phyloP scores from a whole-genome alignment of 106 monocot genomes.

The Dioscorea alata region DNA sequence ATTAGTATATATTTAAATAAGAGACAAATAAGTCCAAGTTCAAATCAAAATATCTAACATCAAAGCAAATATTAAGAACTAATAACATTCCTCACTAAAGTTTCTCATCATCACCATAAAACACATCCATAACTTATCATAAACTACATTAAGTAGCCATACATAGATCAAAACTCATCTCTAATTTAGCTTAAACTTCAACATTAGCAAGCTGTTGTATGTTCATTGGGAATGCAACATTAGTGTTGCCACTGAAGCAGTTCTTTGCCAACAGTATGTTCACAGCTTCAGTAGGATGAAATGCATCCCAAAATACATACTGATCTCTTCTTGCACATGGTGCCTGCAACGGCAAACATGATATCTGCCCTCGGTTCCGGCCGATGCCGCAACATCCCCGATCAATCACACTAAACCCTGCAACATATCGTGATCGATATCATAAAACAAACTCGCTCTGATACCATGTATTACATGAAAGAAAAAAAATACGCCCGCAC shows the following conservation, averaged over 20 bases:
- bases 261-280: conserved; percentile 47
- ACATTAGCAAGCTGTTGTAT: conserved; percentile 49
- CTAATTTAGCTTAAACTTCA: too few species aligned
- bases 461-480: too few species aligned
- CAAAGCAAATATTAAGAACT: too few species aligned
- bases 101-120: too few species aligned
- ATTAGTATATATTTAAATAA: too few species aligned
- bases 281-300: conserved; percentile 73
- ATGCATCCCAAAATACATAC: conserved; percentile 91
- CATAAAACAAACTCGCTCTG: neutral
- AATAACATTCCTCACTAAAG: too few species aligned
- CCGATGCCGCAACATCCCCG: conserved; percentile 88
- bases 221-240: conserved; percentile 55
- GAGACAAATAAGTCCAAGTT: too few species aligned
- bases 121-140: too few species aligned
- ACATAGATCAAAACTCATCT: too few species aligned
- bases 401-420: conserved; percentile 73
- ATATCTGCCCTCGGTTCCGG: conserved; percentile 69
- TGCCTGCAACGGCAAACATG: conserved; percentile 67
- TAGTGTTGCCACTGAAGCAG: conserved; percentile 40
- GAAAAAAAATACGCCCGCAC: conserved; percentile 11
- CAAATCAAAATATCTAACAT: too few species aligned
- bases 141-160: too few species aligned
- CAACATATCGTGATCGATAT: neutral
- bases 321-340: conserved; percentile 52